phyloP scores from a whole-genome alignment of 495 filamentous ascomycete species.

The Jackrogersella multiformis region DNA sequence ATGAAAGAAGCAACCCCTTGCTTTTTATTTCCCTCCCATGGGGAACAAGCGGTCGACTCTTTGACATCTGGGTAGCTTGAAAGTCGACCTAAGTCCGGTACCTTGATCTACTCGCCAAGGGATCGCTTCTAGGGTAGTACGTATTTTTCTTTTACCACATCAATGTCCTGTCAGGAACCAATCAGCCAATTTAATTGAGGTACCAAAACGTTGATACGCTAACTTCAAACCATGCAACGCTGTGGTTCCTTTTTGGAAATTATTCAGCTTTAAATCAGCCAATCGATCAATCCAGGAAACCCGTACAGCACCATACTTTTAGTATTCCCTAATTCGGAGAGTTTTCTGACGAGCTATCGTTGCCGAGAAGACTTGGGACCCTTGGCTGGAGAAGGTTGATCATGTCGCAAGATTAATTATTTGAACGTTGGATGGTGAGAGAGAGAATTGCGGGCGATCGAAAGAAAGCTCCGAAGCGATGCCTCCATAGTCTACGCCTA shows the following conservation, averaged over 20 bases:
- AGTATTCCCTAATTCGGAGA: conserved; percentile 33
- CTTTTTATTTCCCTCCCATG: conserved; percentile 21
- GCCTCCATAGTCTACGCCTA: conserved; percentile 14
- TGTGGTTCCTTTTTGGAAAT: conserved; percentile 39
- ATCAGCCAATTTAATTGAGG: conserved; percentile 38
- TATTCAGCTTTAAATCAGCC: conserved; percentile 24
- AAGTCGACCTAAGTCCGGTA: background rate
- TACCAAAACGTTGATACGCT: conserved; percentile 28
- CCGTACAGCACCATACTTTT: conserved; percentile 30
- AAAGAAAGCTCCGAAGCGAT: conserved; percentile 33
- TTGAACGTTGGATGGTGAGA: conserved; percentile 22
- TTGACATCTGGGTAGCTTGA: conserved; percentile 30
- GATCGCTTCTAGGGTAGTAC: conserved; percentile 43
- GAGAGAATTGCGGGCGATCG: conserved; percentile 34
- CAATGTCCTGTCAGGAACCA: conserved; percentile 25
- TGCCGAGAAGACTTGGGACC: conserved; percentile 13
- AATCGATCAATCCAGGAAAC: conserved; percentile 21
- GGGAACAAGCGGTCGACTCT: conserved; percentile 13
- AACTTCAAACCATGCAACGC: conserved; percentile 35
- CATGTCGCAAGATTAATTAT: conserved; percentile 40
- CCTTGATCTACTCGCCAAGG: conserved; percentile 46
- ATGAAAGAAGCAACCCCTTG: conserved; percentile 29
- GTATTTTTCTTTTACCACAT: conserved; percentile 31
- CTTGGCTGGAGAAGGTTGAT: conserved; percentile 27
- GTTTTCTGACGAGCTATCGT: conserved; percentile 37